Conservation (phyloP, 345 rosid species). For the Physaria fendleri region DNA sequence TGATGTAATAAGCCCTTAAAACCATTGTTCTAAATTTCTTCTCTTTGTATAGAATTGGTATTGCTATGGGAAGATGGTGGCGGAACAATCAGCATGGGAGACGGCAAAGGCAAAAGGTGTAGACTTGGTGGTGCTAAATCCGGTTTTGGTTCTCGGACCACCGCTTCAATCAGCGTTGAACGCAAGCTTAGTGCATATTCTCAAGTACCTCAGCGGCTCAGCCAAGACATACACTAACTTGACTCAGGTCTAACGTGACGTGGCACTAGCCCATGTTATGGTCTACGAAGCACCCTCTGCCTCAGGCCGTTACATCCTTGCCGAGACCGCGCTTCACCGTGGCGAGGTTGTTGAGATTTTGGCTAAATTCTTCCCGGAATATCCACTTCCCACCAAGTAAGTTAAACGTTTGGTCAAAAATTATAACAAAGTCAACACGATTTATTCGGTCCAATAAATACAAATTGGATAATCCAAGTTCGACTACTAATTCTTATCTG, state of each 20-base stretch:
- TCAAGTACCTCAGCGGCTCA: conserved; percentile 88
- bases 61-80: conserved; percentile 88
- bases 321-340: conserved; percentile 86
- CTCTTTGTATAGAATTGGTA: conserved; percentile 70
- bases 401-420: conserved; percentile 22
- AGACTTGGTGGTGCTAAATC: conserved; percentile 81
- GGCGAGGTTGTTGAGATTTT: conserved; percentile 92
- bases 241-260: conserved; percentile 81
- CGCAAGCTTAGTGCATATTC: conserved; percentile 80
- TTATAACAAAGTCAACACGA: conserved; percentile 13
- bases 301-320: conserved; percentile 85
- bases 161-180: conserved; percentile 67
- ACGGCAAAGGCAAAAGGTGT: conserved; percentile 69
- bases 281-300: conserved; percentile 79
- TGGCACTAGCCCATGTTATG: conserved; percentile 79
- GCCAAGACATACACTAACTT: conserved; percentile 91
- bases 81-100: conserved; percentile 84
- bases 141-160: conserved; percentile 86
- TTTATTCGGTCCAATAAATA: conserved; percentile 7
- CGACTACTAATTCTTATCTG: neutral
- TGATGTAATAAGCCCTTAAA: neutral
- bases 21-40: neutral
- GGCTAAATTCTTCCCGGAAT: conserved; percentile 83
- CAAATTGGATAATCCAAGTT: neutral
- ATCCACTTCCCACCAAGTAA: conserved; percentile 91